phyloP scores from a whole-genome alignment of 768 basidiomycete genomes.

The Cystofilobasidium bisporidii region DNA sequence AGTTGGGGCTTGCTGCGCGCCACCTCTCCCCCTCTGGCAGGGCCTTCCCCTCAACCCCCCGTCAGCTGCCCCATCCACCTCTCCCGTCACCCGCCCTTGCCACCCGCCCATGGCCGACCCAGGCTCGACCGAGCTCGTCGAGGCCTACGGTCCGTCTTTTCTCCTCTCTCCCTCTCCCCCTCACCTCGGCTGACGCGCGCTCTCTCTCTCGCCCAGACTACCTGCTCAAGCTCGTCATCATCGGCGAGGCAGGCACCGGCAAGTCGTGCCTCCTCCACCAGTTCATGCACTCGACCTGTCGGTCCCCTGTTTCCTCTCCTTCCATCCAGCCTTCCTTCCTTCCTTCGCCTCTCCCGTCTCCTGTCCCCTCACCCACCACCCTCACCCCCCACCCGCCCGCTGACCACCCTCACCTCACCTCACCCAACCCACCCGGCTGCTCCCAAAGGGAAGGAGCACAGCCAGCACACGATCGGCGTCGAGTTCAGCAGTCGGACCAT shows the following conservation, averaged over 20 bases:
- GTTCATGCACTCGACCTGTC: slow-evolving; percentile 91
- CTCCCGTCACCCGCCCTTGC: neutral
- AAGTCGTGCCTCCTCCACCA: slow-evolving; percentile 96
- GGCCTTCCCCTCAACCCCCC: no score
- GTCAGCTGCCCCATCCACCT: no score
- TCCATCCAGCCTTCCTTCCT: neutral
- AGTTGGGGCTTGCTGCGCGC: no score
- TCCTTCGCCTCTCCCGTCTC: neutral
- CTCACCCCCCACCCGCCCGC: neutral
- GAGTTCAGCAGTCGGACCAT: slow-evolving; percentile 94
- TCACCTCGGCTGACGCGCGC: slow-evolving; percentile 21
- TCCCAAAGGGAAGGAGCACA: slow-evolving; percentile 45
- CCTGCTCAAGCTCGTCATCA: slow-evolving; percentile 96
- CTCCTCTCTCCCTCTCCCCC: neutral
- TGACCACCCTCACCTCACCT: neutral
- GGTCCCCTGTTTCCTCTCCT: slow-evolving; percentile 38
- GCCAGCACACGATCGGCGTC: slow-evolving; percentile 96
- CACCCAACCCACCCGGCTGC: neutral
- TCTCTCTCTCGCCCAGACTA: slow-evolving; percentile 56
- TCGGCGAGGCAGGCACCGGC: slow-evolving; percentile 87
- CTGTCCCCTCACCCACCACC: neutral
- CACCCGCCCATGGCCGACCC: slow-evolving; percentile 23
- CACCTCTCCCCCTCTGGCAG: no score
- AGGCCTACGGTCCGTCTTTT: slow-evolving; percentile 68
- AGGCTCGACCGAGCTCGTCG: slow-evolving; percentile 83